These are phyloP conservation scores for Exophiala oligosperma DNA, from an alignment of 2,329 filamentous ascomycete genomes.

Conservation along the genomic window DNA sequence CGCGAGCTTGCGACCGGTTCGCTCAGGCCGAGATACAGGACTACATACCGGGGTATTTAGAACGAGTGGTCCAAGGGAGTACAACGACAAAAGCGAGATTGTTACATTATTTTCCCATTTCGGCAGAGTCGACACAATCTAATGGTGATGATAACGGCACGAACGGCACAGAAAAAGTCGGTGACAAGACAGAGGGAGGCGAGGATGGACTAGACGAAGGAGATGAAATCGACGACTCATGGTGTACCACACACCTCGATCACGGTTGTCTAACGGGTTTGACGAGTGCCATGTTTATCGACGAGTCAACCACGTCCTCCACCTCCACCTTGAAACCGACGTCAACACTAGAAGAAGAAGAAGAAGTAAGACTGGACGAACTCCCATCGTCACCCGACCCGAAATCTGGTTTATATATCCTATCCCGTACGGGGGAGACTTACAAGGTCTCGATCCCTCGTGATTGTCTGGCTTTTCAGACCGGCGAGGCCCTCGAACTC, in stretches of 20 bases:
- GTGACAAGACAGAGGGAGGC: neutral
- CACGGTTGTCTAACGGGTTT: constrained; percentile 92
- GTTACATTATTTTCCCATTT: constrained; percentile 81
- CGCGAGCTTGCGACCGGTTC: constrained; percentile 84
- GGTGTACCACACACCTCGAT: constrained; percentile 79
- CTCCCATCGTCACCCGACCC: constrained; percentile 76
- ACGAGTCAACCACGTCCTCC: constrained; percentile 55
- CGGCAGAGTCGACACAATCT: constrained; percentile 1
- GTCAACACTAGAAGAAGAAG: no score
- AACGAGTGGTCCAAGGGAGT: constrained; percentile 81
- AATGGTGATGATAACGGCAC: neutral
- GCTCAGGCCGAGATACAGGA: constrained; percentile 74
- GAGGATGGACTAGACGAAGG: constrained; percentile 9
- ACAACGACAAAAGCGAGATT: constrained; percentile 88
- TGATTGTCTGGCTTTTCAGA: constrained; percentile 94
- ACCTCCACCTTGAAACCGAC: no score
- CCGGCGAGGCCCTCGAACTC: constrained; percentile 83
- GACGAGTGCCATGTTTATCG: constrained; percentile 94
- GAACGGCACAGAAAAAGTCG: neutral
- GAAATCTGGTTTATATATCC: constrained; percentile 88
- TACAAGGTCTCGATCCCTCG: constrained; percentile 91
- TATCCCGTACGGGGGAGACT: constrained; percentile 74
- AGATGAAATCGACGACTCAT: constrained; percentile 69
- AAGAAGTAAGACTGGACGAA: constrained; percentile 47
- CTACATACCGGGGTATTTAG: constrained; percentile 77